These are phyloP conservation scores for Mimosa pudica DNA, from an alignment of 306 rosid genomes.

Conservation along the genomic window DNA sequence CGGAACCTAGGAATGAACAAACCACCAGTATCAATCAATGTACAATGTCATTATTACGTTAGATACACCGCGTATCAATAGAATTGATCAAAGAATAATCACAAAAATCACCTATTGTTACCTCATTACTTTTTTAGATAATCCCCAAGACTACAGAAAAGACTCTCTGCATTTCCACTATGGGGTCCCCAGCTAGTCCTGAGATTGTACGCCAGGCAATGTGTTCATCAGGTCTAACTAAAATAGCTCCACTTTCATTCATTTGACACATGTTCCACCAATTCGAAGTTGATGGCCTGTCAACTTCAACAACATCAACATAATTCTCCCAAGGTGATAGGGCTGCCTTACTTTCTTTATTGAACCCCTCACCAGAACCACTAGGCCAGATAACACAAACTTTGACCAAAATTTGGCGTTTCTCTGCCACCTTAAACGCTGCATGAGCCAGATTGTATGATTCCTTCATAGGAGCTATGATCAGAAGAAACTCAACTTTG, in stretches of 20 bases:
- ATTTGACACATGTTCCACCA: constrained; percentile 67
- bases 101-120: neutral
- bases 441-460: constrained; percentile 59
- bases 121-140: constrained; percentile 15
- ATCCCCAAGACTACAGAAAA: constrained; percentile 58
- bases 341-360: constrained; percentile 36
- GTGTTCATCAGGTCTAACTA: constrained; percentile 70
- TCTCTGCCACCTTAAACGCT: constrained; percentile 52
- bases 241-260: constrained; percentile 55
- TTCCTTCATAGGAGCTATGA: constrained; percentile 46
- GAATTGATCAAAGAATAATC: constrained; percentile 24
- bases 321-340: constrained; percentile 53
- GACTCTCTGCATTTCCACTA: constrained; percentile 60
- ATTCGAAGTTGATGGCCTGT: constrained; percentile 37
- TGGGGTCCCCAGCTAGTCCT: constrained; percentile 52
- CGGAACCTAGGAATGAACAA: neutral
- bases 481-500: constrained; percentile 61
- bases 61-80: neutral
- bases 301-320: constrained; percentile 51
- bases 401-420: constrained; percentile 41
- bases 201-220: constrained; percentile 74
- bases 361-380: constrained; percentile 17
- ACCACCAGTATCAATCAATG: neutral
- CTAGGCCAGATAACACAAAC: constrained; percentile 62
- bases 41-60: constrained; percentile 5